Evolutionary conservation across 164 flowering plant species (phyloP).

Genomic region (Vitis amurensis): DNA sequence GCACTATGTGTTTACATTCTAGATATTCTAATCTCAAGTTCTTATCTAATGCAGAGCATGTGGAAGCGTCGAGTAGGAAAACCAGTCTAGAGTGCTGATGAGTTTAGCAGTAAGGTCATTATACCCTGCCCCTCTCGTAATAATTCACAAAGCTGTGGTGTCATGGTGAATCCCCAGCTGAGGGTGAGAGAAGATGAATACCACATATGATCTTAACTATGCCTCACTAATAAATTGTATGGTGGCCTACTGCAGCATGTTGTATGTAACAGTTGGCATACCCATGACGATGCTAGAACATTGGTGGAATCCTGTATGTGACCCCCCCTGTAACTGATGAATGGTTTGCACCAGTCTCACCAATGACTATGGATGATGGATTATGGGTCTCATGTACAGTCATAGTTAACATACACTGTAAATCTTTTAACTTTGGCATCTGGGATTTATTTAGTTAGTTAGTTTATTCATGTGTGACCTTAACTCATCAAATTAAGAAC

Average conservation of each 20-base stretch:
- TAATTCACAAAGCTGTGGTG: not conserved
- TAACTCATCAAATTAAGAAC: not conserved
- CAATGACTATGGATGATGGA: not conserved
- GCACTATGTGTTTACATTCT: not conserved
- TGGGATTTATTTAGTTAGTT: not conserved
- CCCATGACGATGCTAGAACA: not conserved
- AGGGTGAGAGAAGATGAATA: not conserved
- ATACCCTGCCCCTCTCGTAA: not conserved
- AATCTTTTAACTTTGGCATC: not conserved
- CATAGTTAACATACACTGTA: not conserved
- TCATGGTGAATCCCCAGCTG: not conserved
- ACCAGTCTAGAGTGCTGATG: slow-evolving; percentile 14
- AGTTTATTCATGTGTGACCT: not conserved
- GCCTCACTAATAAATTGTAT: slow-evolving; percentile 3
- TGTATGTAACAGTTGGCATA: not conserved
- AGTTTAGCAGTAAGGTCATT: not conserved
- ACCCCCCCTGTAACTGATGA: too few relatives aligned
- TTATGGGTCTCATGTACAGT: slow-evolving; percentile 3
- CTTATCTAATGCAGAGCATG: slow-evolving; percentile 42
- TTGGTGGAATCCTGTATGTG: too few relatives aligned
- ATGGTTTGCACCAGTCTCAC: too few relatives aligned
- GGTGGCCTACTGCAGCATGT: not conserved
- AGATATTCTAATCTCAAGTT: not conserved
- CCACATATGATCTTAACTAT: not conserved
- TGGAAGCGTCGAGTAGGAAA: slow-evolving; percentile 57